Conservation (phyloP, 176 grass and related monocot genomes). For the Aegilops longissima region DNA sequence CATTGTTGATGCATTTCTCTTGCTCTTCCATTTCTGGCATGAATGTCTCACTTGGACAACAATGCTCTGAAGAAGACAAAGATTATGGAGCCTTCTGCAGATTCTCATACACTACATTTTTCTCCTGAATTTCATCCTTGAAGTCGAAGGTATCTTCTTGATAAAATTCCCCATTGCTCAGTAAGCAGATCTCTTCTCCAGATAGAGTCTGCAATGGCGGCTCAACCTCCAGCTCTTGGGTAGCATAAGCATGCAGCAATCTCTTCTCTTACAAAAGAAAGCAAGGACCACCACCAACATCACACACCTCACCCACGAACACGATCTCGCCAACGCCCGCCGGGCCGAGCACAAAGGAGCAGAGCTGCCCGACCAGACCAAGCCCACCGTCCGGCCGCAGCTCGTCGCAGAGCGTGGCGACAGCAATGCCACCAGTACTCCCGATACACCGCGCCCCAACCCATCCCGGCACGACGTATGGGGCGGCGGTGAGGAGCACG, state of each 20-base stretch:
- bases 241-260: background rate
- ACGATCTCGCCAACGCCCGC: too few relatives aligned
- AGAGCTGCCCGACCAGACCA: too few relatives aligned
- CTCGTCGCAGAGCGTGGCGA: too few relatives aligned
- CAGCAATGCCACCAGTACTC: too few relatives aligned
- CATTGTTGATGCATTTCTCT: background rate
- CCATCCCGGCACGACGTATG: too few relatives aligned
- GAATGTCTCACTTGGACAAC: background rate
- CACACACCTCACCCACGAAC: background rate
- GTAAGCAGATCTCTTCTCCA: background rate
- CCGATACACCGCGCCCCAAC: too few relatives aligned
- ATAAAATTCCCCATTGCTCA: background rate
- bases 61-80: background rate
- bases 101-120: constrained; percentile 41
- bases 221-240: background rate
- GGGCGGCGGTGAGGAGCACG: too few relatives aligned
- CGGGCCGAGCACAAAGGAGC: too few relatives aligned
- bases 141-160: background rate
- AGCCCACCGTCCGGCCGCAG: too few relatives aligned
- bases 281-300: constrained; percentile 15
- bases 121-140: constrained; percentile 35
- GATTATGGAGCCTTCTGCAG: background rate
- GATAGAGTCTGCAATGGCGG: background rate
- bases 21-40: background rate
- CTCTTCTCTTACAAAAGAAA: background rate